Evolutionary conservation across 768 basidiomycete genomes (phyloP).

Genomic region (Leccinum truebloodii): DNA sequence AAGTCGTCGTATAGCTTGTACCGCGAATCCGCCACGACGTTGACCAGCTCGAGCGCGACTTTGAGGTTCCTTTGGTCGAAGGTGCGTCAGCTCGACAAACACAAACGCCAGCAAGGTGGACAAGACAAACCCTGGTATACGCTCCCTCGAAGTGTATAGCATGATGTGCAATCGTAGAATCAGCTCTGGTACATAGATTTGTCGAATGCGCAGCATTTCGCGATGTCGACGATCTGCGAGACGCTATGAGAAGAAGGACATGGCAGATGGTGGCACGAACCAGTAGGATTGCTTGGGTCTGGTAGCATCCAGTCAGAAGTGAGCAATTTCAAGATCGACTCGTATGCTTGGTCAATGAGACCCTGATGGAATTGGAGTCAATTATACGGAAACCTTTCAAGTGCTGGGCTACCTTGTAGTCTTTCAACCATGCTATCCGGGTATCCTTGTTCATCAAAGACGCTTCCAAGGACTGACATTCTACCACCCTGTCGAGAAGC

Average conservation of each 20-base stretch:
- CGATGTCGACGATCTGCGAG: conserved; percentile 54
- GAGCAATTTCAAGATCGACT: conserved; percentile 66
- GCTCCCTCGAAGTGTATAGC: conserved; percentile 60
- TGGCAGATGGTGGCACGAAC: conserved; percentile 24
- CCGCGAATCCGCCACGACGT: conserved; percentile 84
- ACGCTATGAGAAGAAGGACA: conserved; percentile 5
- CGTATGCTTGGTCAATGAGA: conserved; percentile 63
- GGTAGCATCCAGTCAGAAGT: conserved; percentile 77
- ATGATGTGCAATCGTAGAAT: conserved; percentile 81
- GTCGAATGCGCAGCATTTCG: conserved; percentile 80
- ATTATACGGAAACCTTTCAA: neutral
- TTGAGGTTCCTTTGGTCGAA: conserved; percentile 63
- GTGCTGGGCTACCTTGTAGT: conserved; percentile 52
- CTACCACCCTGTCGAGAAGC: conserved; percentile 58
- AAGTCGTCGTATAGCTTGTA: conserved; percentile 88
- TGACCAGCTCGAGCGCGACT: conserved; percentile 73
- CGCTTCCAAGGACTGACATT: conserved; percentile 58
- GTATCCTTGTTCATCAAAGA: conserved; percentile 61
- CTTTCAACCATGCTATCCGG: conserved; percentile 58
- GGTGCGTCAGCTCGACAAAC: conserved; percentile 5
- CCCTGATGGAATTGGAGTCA: conserved; percentile 36
- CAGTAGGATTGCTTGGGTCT: conserved; percentile 45
- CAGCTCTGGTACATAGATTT: conserved; percentile 88
- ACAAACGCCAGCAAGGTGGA: neutral
- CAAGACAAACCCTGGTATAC: conserved; percentile 62